Evolutionary conservation across 164 flowering plant species (phyloP), one percentile per base, ranked within the genome.

Genomic region (Amborella trichopoda): DNA sequence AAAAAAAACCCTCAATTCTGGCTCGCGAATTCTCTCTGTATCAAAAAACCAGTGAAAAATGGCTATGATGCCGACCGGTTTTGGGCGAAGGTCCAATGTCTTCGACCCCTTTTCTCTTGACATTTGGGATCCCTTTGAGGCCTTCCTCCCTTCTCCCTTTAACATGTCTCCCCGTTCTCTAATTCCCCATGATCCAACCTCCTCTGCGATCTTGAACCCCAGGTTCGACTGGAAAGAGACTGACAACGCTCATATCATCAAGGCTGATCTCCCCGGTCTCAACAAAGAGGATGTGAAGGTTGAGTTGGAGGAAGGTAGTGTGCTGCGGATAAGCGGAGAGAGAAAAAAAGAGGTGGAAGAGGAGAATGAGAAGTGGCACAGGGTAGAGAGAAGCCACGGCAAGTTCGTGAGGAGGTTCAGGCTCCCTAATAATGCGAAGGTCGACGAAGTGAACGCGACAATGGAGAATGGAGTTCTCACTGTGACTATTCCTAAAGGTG

Each of bases 181-280:
- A 22, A 9, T 4, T n/a, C n/a, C n/a, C n/a, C n/a, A n/a, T n/a
- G 6, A 44, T 12, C 41, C 40, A 28, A 20, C 37, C 13, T 24
- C 37, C 6, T 20, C 70, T 5, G 46, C 54, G 6, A 33, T 66
- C 11, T 62, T 50, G 3, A 43, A 46, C 39, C 27, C 65, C 2
- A 39, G 43, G 4, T 46, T 68, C 5, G 74, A 70, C 14, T 70
- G 72, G 75, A 67, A 60, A 44, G 72, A 70, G 33, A 70, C 72
- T 18, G 62, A 62, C 3, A 56, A 61, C 28, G 67, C 67, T 1
- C 75, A 70, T 25, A 46, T 70, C 16, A 64, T 67, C 68, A 70
- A 58, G 26, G 71, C 62, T 3, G 69, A 70, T 17, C 44, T 70
- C 0, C 75, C 75, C 9, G 74, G 73, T 16, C 16, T 69, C 6